Evolutionary conservation across 1,284 basidiomycete species (phyloP).

Genomic region (Vanrija sp.): DNA sequence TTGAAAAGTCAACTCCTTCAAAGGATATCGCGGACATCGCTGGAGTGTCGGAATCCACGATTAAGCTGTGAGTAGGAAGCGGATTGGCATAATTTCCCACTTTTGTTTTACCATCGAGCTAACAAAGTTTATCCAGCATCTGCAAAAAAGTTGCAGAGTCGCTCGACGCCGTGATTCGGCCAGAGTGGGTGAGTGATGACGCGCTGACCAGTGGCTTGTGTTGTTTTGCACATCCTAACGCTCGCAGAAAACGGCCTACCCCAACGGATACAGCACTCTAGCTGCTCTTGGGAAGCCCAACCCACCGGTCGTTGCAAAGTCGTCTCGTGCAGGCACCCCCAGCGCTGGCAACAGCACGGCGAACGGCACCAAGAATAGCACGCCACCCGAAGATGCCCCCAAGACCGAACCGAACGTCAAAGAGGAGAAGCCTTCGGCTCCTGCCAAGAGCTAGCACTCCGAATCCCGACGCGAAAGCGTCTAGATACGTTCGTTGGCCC

Average conservation of each 20-base stretch:
- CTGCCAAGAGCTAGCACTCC: too few relatives aligned
- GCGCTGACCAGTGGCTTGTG: not conserved
- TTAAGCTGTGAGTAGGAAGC: slow-evolving; percentile 60
- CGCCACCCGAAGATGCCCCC: not conserved
- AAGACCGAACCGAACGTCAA: not conserved
- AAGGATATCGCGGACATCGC: slow-evolving; percentile 91
- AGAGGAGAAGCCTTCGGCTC: not conserved
- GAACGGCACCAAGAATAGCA: too few relatives aligned
- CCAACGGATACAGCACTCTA: slow-evolving; percentile 17
- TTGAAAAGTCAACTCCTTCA: slow-evolving; percentile 69
- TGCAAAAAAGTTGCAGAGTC: slow-evolving; percentile 38
- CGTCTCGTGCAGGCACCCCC: slow-evolving; percentile 12
- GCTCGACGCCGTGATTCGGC: slow-evolving; percentile 36
- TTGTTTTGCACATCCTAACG: slow-evolving; percentile 1
- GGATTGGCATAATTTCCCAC: not conserved
- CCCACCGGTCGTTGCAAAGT: not conserved
- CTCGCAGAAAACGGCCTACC: slow-evolving; percentile 17
- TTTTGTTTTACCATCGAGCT: not conserved
- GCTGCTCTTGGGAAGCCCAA: slow-evolving; percentile 7
- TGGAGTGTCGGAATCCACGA: slow-evolving; percentile 94
- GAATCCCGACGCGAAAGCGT: too few relatives aligned
- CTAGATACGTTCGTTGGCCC: too few relatives aligned
- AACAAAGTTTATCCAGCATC: slow-evolving; percentile 38
- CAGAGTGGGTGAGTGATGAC: slow-evolving; percentile 43
- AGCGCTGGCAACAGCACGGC: not conserved